Evolutionary conservation across 2,329 filamentous ascomycete species (phyloP), one percentile per base, ranked within the genome.

Genomic region (Ophiostoma australiae): DNA sequence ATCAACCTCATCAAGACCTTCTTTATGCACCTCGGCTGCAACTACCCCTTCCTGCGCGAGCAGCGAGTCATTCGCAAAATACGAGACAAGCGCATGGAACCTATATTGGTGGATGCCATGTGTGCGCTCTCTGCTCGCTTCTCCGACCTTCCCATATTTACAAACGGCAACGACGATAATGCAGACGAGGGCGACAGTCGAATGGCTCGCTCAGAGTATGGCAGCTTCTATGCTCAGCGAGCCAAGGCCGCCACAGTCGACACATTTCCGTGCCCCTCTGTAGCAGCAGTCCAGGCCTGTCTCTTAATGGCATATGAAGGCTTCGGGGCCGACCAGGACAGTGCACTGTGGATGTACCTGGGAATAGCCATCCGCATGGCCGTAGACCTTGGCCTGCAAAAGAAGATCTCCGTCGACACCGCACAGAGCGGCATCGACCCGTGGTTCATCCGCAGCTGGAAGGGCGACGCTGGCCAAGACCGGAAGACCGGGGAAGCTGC

Each of bases 331-430:
- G 92, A 92, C 74, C 91, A 94, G 75, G 93, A 97, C 76, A 96
- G 92, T 78, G 92, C 92, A 0, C 80, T 97, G 7, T 97, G 93
- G 93, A 96, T 97, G 92, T 97, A 96, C 77, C 83, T 97, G 1
- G 93, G 93, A 0, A 89, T 94, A 69, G 90, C 93, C 0, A 97
- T 97, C 72, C 89, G 93, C 4, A 73, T 73, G 72, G 68, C 72
- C 2, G 67, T 92, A 72, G 91, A 94, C 76, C 81, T 97, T 11
- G 93, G 93, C 0, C 83, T 97, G 74, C 91, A 94, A 75, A 96
- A 93, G 74, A 84, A 91, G 20, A 90, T 94, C 74, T 93, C 92
- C 0, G 84, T 96, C 67, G 63, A 39, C 13, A 84, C 84, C 72
- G 86, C 86, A 72, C 86, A 86, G 74, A 84, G 83, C n/a, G 82